phyloP scores from a whole-genome alignment of 768 basidiomycete species.

The Calvatia gigantea region DNA sequence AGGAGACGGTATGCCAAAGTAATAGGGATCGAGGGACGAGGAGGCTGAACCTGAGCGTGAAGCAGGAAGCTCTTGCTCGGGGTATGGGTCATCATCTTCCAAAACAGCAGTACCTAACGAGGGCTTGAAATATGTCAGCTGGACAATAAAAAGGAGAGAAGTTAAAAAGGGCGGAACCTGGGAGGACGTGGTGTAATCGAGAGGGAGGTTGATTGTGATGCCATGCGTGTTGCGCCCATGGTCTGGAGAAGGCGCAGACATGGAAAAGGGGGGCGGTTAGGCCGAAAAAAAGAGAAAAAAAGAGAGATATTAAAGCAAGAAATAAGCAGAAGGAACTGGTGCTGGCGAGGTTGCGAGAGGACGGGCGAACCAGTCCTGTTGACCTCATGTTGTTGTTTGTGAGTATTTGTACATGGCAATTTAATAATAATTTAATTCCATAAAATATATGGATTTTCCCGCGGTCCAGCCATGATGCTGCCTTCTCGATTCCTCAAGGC shows the following conservation, averaged over 20 bases:
- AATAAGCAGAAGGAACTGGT: conserved; percentile 20
- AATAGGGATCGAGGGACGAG: conserved; percentile 86
- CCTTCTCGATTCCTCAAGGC: conserved; percentile 5
- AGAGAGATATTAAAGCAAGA: conserved; percentile 19
- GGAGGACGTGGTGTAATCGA: conserved; percentile 9
- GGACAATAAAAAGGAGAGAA: conserved; percentile 3
- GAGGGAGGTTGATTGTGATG: conserved; percentile 32
- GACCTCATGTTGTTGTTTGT: conserved; percentile 37
- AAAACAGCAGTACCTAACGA: conserved; percentile 7
- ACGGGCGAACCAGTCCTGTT: conserved; percentile 20
- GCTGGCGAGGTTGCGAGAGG: conserved; percentile 13
- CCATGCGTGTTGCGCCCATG: conserved; percentile 16
- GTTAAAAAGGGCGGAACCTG: conserved; percentile 29
- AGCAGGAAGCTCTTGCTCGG: conserved; percentile 42
- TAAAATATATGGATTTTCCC: conserved; percentile 9
- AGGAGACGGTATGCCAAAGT: conserved; percentile 72
- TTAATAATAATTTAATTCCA: conserved; percentile 11
- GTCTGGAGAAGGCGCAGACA: not conserved
- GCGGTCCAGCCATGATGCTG: conserved; percentile 8
- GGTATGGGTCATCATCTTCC: conserved; percentile 31
- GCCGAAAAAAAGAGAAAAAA: conserved; percentile 12
- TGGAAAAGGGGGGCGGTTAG: not conserved
- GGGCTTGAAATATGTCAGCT: not conserved
- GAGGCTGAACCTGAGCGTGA: conserved; percentile 74
- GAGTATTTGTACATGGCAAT: conserved; percentile 30